Conservation (phyloP, 768 basidiomycete genomes). For the Lactifluus echinatus region DNA sequence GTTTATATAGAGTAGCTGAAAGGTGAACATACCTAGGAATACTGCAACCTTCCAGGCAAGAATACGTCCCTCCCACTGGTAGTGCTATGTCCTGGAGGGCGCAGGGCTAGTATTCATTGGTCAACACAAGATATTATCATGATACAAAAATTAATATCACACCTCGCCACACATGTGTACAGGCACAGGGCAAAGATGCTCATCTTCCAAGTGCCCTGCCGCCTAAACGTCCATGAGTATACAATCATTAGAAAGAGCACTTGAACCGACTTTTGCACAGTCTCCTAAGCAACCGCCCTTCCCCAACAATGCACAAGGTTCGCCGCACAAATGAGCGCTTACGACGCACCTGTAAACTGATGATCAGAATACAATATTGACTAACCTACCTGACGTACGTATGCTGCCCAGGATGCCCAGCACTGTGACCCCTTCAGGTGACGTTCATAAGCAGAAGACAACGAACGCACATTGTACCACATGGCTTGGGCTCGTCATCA, state of each 20-base stretch:
- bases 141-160: slow-evolving; percentile 16
- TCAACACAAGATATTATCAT: background rate
- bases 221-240: slow-evolving; percentile 28
- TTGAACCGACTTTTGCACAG: slow-evolving; percentile 41
- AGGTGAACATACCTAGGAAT: slow-evolving; percentile 9
- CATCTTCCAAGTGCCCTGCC: slow-evolving; percentile 37
- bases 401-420: slow-evolving; percentile 49
- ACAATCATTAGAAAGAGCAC: background rate
- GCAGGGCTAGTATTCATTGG: slow-evolving; percentile 15
- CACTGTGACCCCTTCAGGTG: slow-evolving; percentile 29
- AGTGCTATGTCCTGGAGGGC: slow-evolving; percentile 7
- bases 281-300: slow-evolving; percentile 43
- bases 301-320: slow-evolving; percentile 37
- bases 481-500: slow-evolving; percentile 29
- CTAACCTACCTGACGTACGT: slow-evolving; percentile 31
- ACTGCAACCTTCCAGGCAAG: slow-evolving; percentile 12
- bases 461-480: slow-evolving; percentile 39
- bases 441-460: background rate
- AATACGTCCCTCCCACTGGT: slow-evolving; percentile 2
- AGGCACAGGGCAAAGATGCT: slow-evolving; percentile 45
- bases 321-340: slow-evolving; percentile 46
- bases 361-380: background rate
- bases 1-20: background rate
- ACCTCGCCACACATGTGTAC: slow-evolving; percentile 50
- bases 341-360: slow-evolving; percentile 38